phyloP scores from a whole-genome alignment of 257 asterid species.

The Orobanche coerulescens region DNA sequence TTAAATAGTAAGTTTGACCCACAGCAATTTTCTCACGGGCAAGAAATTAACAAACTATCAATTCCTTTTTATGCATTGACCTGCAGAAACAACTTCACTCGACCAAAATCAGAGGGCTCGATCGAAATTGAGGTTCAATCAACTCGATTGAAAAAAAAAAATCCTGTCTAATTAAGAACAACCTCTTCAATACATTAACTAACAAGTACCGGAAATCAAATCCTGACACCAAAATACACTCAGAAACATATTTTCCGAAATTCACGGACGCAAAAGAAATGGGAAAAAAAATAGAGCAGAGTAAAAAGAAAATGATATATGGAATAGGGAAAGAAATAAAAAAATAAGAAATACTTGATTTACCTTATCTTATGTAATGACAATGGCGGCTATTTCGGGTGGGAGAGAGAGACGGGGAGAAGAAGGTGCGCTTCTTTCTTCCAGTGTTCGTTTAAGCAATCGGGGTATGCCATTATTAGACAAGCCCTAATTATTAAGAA shows the following conservation, averaged over 20 bases:
- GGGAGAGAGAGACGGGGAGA: conserved; percentile 1
- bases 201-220: conserved; percentile 1
- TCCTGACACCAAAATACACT: neutral
- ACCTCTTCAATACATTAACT: neutral
- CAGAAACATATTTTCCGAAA: neutral
- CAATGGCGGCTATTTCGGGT: conserved; percentile 16
- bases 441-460: conserved; percentile 20
- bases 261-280: neutral
- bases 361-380: conserved; percentile 24
- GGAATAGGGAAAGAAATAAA: too few relatives aligned
- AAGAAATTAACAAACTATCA: neutral
- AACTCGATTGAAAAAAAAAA: neutral
- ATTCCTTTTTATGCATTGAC: conserved; percentile 3
- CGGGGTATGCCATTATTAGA: too few relatives aligned
- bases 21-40: neutral
- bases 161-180: neutral
- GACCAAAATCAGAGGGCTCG: neutral
- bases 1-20: neutral
- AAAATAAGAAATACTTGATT: neutral
- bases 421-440: neutral
- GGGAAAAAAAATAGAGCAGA: neutral
- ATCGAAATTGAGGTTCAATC: conserved; percentile 15
- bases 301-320: neutral
- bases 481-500: too few relatives aligned
- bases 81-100: conserved; percentile 1